phyloP scores from a whole-genome alignment of 768 basidiomycete genomes.

The Boletus vinaceobasis region DNA sequence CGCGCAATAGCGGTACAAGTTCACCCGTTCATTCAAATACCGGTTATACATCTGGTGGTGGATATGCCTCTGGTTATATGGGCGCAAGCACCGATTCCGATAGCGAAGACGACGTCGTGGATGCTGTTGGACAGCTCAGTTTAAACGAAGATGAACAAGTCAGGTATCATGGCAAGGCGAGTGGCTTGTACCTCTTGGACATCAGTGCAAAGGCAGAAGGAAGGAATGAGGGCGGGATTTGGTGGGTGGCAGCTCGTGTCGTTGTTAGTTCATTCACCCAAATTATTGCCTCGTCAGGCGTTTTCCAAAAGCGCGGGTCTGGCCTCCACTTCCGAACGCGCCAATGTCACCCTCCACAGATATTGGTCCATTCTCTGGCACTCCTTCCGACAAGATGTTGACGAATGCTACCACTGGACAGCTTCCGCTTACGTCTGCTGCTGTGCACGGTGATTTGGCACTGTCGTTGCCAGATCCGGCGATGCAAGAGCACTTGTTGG shows the following conservation, averaged over 20 bases:
- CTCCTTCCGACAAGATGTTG: slow-evolving; percentile 4
- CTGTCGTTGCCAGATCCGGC: slow-evolving; percentile 51
- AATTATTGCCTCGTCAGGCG: slow-evolving; percentile 44
- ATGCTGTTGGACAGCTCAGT: slow-evolving; percentile 82
- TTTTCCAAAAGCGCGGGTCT: slow-evolving; percentile 86
- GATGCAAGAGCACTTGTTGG: slow-evolving; percentile 65
- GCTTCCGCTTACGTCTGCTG: slow-evolving; percentile 21
- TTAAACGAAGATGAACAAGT: slow-evolving; percentile 86
- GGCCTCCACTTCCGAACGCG: slow-evolving; percentile 58
- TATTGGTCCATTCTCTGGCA: not conserved
- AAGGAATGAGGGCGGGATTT: slow-evolving; percentile 73
- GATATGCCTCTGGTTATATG: slow-evolving; percentile 25
- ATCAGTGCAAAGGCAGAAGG: slow-evolving; percentile 57
- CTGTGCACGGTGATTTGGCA: slow-evolving; percentile 36
- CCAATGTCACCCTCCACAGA: slow-evolving; percentile 13
- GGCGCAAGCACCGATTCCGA: slow-evolving; percentile 33
- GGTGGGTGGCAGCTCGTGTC: slow-evolving; percentile 40
- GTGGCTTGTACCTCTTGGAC: slow-evolving; percentile 73
- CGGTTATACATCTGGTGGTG: slow-evolving; percentile 14
- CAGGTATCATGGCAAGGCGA: slow-evolving; percentile 82
- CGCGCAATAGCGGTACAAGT: slow-evolving; percentile 18
- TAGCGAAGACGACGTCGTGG: slow-evolving; percentile 48
- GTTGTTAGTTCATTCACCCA: slow-evolving; percentile 16
- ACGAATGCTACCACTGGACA: slow-evolving; percentile 4
- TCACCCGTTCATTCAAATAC: slow-evolving; percentile 15